Evolutionary conservation across 2,329 filamentous ascomycete genomes (phyloP).

Genomic region (Trematosphaeria pertusa): DNA sequence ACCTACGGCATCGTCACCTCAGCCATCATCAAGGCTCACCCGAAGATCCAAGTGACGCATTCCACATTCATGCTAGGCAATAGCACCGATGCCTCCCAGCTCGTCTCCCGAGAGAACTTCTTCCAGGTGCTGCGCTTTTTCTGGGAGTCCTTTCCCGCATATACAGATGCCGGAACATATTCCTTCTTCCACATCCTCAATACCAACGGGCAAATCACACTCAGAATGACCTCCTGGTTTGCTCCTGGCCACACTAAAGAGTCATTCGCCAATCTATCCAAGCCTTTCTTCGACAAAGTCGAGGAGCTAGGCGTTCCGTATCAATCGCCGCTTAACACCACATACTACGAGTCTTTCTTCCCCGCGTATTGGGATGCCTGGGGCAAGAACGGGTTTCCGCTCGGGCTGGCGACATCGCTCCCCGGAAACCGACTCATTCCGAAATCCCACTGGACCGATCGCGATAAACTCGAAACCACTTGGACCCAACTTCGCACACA

Average conservation of each 20-base stretch:
- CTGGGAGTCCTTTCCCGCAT: constrained; percentile 15
- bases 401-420: constrained; percentile 11
- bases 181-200: constrained; percentile 17
- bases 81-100: constrained; percentile 13
- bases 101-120: constrained; percentile 31
- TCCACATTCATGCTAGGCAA: constrained; percentile 35
- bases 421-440: constrained; percentile 28
- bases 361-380: constrained; percentile 26
- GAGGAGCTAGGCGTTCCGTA: constrained; percentile 23
- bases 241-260: constrained; percentile 18
- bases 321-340: constrained; percentile 18
- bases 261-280: constrained; percentile 10
- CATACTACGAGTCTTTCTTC: constrained; percentile 21
- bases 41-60: constrained; percentile 18
- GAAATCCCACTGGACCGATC: constrained; percentile 23
- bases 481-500: constrained; percentile 18
- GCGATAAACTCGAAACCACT: constrained; percentile 15
- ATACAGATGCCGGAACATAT: constrained; percentile 20
- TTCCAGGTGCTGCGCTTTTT: constrained; percentile 18
- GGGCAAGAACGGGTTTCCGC: constrained; percentile 21
- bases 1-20: constrained; percentile 35
- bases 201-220: constrained; percentile 1
- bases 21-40: constrained; percentile 28
- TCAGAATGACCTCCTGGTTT: constrained; percentile 21
- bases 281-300: constrained; percentile 19